Base-by-base conservation (phyloP, 2,329 filamentous ascomycete genomes). In the Dothidotthia symphoricarpi region DNA sequence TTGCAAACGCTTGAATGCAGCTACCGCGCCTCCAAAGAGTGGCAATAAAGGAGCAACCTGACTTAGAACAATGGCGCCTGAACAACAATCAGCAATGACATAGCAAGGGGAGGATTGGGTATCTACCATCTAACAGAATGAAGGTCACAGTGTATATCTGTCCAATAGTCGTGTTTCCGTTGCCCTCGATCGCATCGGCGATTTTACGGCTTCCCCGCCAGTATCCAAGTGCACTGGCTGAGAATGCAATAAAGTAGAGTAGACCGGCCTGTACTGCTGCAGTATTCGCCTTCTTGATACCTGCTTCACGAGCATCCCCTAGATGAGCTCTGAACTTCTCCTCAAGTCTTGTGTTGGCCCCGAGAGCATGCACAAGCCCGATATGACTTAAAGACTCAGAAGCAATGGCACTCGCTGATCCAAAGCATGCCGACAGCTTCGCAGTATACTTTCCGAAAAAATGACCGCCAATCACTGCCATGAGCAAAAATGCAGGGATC, bases 231-330 rank as follows among this genome's bases (percentile, higher is more conserved):
- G 79, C 80, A 56, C 85, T 85, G 6, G 80, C 80, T 2, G 79
- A 75, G 47, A 83, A 85, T 3, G 81, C 79, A 47, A 86, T 77
- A 46, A 86, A 85, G 57, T 83, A 86, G 6, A 85, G 66, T 12
- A 77, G 60, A 8, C 81, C 81, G 6, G 78, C 72, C 53, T 84
- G 80, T 0, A 77, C 60, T 3, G 76, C 83, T 16, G 76, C 71
- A 1, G 75, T 71, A 1, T 74, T 62, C 0, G 78, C 75, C 56
- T 84, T 85, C 45, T 78, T 77, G 42, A 80, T 71, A 2, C 75
- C 80, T 16, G 76, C 70, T 8, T 63, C 69, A 31, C 73, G 69
- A 3, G 80, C 75, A 3, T 65, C 60, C 16, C 68, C 69, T 31
- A 84, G 71, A 12, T 75, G 71, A 1, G 65, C 69, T 2, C 75